Percentiles rank a stretch among this genome's conserved stretches.
Conservation (phyloP, 2,329 filamentous ascomycete species). For the Diaporthe citri region DNA sequence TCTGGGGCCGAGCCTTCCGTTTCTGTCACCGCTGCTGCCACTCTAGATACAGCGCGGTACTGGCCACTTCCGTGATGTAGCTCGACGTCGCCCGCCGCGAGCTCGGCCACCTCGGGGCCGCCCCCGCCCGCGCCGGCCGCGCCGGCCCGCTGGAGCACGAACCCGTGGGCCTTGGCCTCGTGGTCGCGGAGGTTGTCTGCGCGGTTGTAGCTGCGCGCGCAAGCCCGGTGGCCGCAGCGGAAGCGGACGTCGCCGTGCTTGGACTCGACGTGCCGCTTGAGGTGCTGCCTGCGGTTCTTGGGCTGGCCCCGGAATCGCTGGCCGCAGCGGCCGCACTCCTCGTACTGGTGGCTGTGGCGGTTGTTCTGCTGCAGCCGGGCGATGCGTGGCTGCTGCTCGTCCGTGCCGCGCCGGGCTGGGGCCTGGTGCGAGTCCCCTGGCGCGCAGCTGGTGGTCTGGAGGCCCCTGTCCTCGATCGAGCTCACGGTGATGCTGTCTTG, state of each 20-base stretch:
- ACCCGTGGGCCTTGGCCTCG: constrained; percentile 7
- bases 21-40: background rate
- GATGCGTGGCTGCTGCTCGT: background rate
- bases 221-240: background rate
- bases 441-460: background rate
- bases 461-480: background rate
- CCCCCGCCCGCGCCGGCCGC: background rate
- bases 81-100: background rate
- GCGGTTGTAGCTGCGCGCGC: constrained; percentile 18
- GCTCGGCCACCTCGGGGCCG: background rate
- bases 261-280: constrained; percentile 11
- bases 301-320: constrained; percentile 1
- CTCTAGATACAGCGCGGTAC: background rate
- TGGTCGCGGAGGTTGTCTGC: constrained; percentile 26
- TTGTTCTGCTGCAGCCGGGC: background rate
- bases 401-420: background rate
- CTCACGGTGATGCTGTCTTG: constrained; percentile 19
- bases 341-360: background rate
- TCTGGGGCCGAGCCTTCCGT: background rate
- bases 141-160: background rate
- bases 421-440: background rate
- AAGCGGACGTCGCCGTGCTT: background rate
- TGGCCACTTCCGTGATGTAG: background rate
- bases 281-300: constrained; percentile 27
- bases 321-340: background rate